A percentile compares a stretch with the other conserved stretches of the same genome.
phyloP scores from a whole-genome alignment of 2,329 filamentous ascomycete genomes.

The Cryphonectria japonica region DNA sequence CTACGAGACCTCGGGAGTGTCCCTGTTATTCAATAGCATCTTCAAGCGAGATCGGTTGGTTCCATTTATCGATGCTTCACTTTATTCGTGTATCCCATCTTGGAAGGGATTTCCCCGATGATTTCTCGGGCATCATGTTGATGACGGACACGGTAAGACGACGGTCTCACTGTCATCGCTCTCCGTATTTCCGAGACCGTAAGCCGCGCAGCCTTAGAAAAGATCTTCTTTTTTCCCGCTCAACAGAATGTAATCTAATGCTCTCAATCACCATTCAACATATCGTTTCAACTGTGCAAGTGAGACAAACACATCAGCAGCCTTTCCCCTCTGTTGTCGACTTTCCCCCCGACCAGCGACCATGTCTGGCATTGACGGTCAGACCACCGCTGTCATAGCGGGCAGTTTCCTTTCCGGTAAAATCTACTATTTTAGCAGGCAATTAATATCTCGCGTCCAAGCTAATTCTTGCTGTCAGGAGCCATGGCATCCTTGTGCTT shows the following conservation, averaged over 20 bases:
- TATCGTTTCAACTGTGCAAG: no score
- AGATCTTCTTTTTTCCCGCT: neutral
- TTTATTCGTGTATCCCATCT: neutral
- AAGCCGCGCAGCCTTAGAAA: neutral
- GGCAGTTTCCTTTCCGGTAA: neutral
- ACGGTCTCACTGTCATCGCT: neutral
- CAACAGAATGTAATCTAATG: no score
- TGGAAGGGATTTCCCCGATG: neutral
- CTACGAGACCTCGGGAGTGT: neutral
- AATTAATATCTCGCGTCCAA: no score
- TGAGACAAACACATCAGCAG: neutral
- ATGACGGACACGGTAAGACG: neutral
- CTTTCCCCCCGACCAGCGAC: neutral
- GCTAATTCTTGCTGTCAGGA: neutral
- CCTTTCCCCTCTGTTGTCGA: neutral
- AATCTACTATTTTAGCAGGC: neutral
- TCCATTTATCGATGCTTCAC: neutral
- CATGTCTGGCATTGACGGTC: neutral
- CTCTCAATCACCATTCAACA: no score
- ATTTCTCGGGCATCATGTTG: neutral
- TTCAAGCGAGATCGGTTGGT: neutral
- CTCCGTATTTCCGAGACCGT: neutral
- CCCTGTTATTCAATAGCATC: neutral
- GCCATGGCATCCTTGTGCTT: constrained; percentile 32
- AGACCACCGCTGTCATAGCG: neutral